Percentiles rank a stretch among this genome's conserved stretches.
Evolutionary conservation across 2,329 filamentous ascomycete species (phyloP).

Genomic region (Pestalotiopsis sp.): DNA sequence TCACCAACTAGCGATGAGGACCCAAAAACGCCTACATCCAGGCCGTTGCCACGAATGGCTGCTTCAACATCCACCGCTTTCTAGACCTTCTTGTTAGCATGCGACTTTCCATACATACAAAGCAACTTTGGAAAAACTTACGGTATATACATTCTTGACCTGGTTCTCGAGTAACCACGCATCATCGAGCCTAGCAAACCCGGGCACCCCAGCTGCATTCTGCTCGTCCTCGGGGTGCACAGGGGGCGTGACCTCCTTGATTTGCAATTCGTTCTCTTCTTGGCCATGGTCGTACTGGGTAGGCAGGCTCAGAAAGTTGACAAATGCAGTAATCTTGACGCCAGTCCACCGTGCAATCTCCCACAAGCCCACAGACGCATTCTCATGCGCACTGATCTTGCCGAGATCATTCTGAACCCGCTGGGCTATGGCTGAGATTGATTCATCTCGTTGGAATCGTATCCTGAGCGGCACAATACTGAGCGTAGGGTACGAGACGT

Average conservation of each 20-base stretch:
- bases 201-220: background rate
- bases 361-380: slow-evolving; percentile 64
- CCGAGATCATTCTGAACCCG: slow-evolving; percentile 71
- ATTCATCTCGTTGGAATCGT: slow-evolving; percentile 26
- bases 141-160: slow-evolving; percentile 23
- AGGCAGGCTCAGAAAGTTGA: slow-evolving; percentile 76
- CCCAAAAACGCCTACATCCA: slow-evolving; percentile 33
- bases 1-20: slow-evolving; percentile 20
- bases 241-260: background rate
- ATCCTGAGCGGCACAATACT: slow-evolving; percentile 77
- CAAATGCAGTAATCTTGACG: slow-evolving; percentile 68
- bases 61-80: slow-evolving; percentile 32
- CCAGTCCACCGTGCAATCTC: slow-evolving; percentile 79
- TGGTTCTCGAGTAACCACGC: slow-evolving; percentile 20
- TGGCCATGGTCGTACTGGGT: background rate
- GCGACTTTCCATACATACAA: background rate
- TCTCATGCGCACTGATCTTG: slow-evolving; percentile 57
- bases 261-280: background rate
- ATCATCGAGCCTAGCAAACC: slow-evolving; percentile 13
- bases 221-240: background rate
- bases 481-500: slow-evolving; percentile 68
- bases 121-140: slow-evolving; percentile 16
- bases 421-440: slow-evolving; percentile 54
- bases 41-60: slow-evolving; percentile 21
- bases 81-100: slow-evolving; percentile 19